These are phyloP conservation scores for Sisymbrium irio DNA, from an alignment of 345 rosid genomes.

Conservation along the genomic window DNA sequence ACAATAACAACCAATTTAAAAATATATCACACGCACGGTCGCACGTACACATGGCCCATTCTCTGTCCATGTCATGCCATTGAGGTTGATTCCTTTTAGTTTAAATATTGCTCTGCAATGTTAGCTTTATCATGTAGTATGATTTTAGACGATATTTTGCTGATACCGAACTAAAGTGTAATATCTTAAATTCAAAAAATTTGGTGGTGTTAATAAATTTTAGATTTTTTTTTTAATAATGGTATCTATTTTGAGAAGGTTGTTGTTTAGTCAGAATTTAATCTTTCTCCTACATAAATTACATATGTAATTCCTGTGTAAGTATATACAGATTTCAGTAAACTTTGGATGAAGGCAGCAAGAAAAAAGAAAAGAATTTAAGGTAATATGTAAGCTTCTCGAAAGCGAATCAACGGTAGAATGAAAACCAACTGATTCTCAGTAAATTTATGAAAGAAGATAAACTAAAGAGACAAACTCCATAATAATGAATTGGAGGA, in stretches of 20 bases:
- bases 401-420: too few species aligned
- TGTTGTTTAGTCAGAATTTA: not conserved
- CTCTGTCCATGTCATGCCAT: not conserved
- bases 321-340: not conserved
- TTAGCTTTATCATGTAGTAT: constrained; percentile 13
- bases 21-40: constrained; percentile 30
- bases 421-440: too few species aligned
- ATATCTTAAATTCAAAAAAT: not conserved
- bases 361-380: not conserved
- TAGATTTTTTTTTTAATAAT: not conserved
- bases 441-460: too few species aligned
- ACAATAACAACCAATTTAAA: not conserved
- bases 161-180: not conserved
- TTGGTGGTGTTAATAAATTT: constrained; percentile 1
- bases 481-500: not conserved
- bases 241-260: not conserved
- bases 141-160: not conserved
- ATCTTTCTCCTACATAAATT: not conserved
- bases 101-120: constrained; percentile 16
- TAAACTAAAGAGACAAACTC: too few species aligned
- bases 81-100: not conserved
- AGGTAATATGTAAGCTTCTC: too few species aligned
- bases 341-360: not conserved
- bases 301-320: not conserved
- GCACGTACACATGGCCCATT: constrained; percentile 28